Conservation (phyloP, 768 basidiomycete genomes). For the Candolleomyces eurysporus region DNA sequence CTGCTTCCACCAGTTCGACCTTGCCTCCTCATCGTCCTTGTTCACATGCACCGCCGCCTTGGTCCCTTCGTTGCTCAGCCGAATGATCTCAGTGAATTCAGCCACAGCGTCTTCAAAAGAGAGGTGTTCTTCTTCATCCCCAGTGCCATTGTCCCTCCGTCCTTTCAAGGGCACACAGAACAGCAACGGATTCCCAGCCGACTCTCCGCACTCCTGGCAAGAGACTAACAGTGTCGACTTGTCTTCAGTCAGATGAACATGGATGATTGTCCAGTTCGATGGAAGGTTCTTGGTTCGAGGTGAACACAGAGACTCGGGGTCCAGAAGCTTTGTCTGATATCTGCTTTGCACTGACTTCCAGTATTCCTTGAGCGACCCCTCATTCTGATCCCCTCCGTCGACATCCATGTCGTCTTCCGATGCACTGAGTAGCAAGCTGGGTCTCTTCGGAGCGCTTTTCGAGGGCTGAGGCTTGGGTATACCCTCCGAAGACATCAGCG, state of each 20-base stretch:
- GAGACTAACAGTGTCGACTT: constrained; percentile 81
- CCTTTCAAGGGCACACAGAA: constrained; percentile 90
- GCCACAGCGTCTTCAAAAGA: constrained; percentile 69
- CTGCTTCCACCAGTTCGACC: constrained; percentile 84
- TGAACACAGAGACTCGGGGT: constrained; percentile 39
- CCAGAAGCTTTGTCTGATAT: constrained; percentile 47
- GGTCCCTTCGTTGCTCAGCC: constrained; percentile 73
- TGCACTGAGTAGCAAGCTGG: constrained; percentile 5
- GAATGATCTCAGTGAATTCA: constrained; percentile 80
- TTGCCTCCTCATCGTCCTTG: constrained; percentile 59
- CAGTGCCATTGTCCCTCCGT: constrained; percentile 68
- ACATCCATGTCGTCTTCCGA: constrained; percentile 25
- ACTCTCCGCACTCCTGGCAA: constrained; percentile 58
- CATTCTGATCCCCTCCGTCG: constrained; percentile 33
- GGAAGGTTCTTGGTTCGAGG: constrained; percentile 54
- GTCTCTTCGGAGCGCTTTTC: constrained; percentile 10
- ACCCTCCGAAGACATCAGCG: constrained; percentile 46
- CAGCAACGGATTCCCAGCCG: constrained; percentile 56
- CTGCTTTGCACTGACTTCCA: constrained; percentile 60
- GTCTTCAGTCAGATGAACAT: constrained; percentile 81
- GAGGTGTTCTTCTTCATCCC: constrained; percentile 66
- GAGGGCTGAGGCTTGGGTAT: constrained; percentile 31
- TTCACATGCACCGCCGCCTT: constrained; percentile 71
- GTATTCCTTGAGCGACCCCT: constrained; percentile 47
- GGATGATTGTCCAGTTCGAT: constrained; percentile 77